Conservation (phyloP, 2,329 filamentous ascomycete genomes). For the Clarireedia hainanense region DNA sequence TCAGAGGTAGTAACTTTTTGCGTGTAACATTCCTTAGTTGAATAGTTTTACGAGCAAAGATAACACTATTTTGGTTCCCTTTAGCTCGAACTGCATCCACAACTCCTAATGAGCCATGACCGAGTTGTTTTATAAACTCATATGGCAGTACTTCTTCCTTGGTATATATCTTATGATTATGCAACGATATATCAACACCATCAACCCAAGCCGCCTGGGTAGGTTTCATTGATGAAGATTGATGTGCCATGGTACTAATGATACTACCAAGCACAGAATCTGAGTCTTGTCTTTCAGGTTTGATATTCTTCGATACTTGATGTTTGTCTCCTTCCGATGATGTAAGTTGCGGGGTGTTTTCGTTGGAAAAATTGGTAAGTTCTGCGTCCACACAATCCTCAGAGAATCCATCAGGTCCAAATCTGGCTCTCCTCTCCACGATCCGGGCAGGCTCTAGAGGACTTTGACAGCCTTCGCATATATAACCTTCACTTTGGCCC, state of each 20-base stretch:
- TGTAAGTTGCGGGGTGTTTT: too few relatives aligned
- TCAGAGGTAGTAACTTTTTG: constrained; percentile 12
- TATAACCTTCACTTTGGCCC: too few relatives aligned
- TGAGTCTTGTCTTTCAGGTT: too few relatives aligned
- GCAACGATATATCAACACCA: neutral
- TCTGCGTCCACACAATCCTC: neutral
- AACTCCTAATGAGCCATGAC: constrained; percentile 14
- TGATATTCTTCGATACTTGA: too few relatives aligned
- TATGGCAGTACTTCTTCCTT: constrained; percentile 10
- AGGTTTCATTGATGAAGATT: neutral
- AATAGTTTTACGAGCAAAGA: constrained; percentile 14
- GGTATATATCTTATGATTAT: constrained; percentile 10
- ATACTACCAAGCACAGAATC: too few relatives aligned
- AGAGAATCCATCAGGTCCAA: neutral
- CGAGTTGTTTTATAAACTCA: constrained; percentile 11
- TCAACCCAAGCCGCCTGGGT: neutral
- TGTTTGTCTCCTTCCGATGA: too few relatives aligned
- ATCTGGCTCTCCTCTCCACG: neutral
- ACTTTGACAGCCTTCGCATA: too few relatives aligned
- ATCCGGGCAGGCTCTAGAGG: neutral
- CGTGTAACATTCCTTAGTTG: constrained; percentile 11
- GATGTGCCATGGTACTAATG: too few relatives aligned
- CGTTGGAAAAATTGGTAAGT: too few relatives aligned
- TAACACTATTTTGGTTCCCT: neutral
- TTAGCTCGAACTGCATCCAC: constrained; percentile 12